Evolutionary conservation across 1,284 basidiomycete species (phyloP).

Genomic region (Neonothopanus nambi): DNA sequence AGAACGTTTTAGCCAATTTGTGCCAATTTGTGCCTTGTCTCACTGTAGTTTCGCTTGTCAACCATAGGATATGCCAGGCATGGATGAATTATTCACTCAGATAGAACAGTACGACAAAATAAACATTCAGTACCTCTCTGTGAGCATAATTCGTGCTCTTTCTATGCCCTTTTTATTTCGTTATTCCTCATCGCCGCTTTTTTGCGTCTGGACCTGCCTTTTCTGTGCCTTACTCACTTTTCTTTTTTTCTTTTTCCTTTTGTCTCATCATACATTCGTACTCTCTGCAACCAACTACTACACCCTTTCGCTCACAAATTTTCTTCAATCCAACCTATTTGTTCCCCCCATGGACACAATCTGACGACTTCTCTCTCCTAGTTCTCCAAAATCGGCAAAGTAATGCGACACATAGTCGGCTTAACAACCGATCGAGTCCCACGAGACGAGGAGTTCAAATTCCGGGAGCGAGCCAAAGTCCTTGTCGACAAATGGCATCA

Average conservation of each 20-base stretch:
- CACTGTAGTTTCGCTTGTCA: not conserved
- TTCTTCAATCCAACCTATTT: too few species aligned
- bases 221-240: slow-evolving; percentile 19
- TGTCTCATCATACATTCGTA: too few species aligned
- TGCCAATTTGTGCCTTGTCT: slow-evolving; percentile 13
- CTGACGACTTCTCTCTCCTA: slow-evolving; percentile 26
- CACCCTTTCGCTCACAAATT: too few species aligned
- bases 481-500: slow-evolving; percentile 78
- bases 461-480: slow-evolving; percentile 77
- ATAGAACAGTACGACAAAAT: slow-evolving; percentile 86
- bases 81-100: slow-evolving; percentile 78
- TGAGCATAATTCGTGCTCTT: slow-evolving; percentile 37
- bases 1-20: slow-evolving; percentile 33
- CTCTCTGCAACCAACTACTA: too few species aligned
- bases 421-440: slow-evolving; percentile 71
- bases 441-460: slow-evolving; percentile 83
- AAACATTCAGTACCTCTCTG: slow-evolving; percentile 81
- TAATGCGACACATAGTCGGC: slow-evolving; percentile 91
- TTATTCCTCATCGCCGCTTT: slow-evolving; percentile 21
- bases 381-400: slow-evolving; percentile 97
- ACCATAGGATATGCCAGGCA: slow-evolving; percentile 76
- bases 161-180: slow-evolving; percentile 17
- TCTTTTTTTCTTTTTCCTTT: not conserved
- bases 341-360: too few species aligned
- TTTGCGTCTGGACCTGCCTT: not conserved